Evolutionary conservation across 495 filamentous ascomycete genomes (phyloP).

Genomic region (Aspergillus funiculosus): DNA sequence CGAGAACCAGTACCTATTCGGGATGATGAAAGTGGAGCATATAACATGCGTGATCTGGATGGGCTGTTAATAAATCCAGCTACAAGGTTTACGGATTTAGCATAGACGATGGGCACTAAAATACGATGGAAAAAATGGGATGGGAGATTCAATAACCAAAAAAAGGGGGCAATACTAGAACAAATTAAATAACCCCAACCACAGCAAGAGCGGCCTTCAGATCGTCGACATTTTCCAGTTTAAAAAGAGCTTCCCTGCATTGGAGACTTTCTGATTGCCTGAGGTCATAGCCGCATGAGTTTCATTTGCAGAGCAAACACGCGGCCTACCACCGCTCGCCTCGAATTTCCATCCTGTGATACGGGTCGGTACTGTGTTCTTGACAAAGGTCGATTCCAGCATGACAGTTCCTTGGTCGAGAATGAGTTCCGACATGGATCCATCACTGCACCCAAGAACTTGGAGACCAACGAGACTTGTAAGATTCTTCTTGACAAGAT

Average conservation of each 20-base stretch:
- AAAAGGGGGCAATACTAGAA: no score
- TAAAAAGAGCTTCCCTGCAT: neutral
- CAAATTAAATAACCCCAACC: no score
- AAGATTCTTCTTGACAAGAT: conserved; percentile 12
- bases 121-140: no score
- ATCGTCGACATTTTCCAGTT: neutral
- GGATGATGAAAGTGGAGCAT: conserved; percentile 33
- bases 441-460: conserved; percentile 5
- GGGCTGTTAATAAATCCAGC: conserved; percentile 30
- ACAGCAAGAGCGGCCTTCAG: neutral
- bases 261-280: neutral
- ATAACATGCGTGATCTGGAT: conserved; percentile 37
- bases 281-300: neutral
- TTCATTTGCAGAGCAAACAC: neutral
- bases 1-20: conserved; percentile 30
- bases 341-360: neutral
- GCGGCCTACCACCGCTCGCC: neutral
- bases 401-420: conserved; percentile 1
- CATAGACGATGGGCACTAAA: no score
- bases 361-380: neutral
- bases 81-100: conserved; percentile 28
- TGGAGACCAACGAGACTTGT: conserved; percentile 9
- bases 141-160: no score
- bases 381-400: neutral
- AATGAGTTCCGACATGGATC: conserved; percentile 9